These are phyloP conservation scores for Silene conica DNA, from an alignment of 148 eudicot genomes.

Conservation along the genomic window DNA sequence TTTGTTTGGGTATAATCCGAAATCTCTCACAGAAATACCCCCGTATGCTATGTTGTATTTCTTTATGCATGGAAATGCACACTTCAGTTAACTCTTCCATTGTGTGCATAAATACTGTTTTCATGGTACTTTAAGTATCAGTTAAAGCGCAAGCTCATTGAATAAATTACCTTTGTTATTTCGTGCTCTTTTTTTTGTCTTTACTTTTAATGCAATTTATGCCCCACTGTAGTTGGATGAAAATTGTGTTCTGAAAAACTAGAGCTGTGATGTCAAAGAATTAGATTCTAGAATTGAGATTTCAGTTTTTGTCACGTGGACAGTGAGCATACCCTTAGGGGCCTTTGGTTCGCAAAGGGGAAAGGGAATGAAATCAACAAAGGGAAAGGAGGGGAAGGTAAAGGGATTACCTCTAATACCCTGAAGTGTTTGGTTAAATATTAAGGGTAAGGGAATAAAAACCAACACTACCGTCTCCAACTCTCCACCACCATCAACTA, in stretches of 20 bases:
- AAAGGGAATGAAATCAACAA: too few relatives aligned
- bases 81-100: conserved; percentile 3
- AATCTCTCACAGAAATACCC: conserved; percentile 4
- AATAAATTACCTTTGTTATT: neutral
- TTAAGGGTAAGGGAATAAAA: too few relatives aligned
- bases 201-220: neutral
- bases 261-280: neutral
- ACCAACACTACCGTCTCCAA: too few relatives aligned
- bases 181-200: neutral
- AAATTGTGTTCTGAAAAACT: neutral
- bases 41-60: neutral
- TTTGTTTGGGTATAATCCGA: conserved; percentile 73
- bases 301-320: conserved; percentile 1
- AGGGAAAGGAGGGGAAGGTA: too few relatives aligned
- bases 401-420: too few relatives aligned
- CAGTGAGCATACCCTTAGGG: neutral
- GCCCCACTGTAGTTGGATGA: neutral
- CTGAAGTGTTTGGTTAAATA: too few relatives aligned
- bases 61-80: neutral
- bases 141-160: neutral
- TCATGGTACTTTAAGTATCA: neutral
- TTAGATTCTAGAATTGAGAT: neutral
- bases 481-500: too few relatives aligned
- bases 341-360: too few relatives aligned
- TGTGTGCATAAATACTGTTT: neutral